Percentiles rank a stretch among this genome's conserved stretches.
Conservation (phyloP, 2,329 filamentous ascomycete species). For the Neobulgaria alba region DNA sequence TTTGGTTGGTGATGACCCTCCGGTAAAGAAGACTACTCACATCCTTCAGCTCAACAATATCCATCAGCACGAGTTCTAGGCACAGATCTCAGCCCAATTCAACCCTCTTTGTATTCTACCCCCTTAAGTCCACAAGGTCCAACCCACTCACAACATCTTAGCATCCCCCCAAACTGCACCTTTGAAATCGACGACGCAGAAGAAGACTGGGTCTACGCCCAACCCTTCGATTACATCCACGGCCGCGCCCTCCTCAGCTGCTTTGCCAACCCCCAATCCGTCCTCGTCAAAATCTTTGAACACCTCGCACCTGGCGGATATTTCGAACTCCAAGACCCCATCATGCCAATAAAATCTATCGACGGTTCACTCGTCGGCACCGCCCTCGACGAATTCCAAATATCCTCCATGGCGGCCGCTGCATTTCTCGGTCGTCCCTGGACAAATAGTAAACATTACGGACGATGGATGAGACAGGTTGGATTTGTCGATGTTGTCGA, state of each 20-base stretch:
- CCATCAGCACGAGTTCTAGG: slow-evolving; percentile 24
- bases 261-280: slow-evolving; percentile 8
- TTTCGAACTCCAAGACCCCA: slow-evolving; percentile 18
- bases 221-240: slow-evolving; percentile 10
- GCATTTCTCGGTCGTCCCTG: slow-evolving; percentile 1
- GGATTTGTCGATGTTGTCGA: slow-evolving; percentile 1
- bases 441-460: not conserved
- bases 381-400: not conserved
- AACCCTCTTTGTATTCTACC: slow-evolving; percentile 14
- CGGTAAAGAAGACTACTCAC: not conserved
- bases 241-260: slow-evolving; percentile 25
- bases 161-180: slow-evolving; percentile 31
- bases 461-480: not conserved
- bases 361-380: slow-evolving; percentile 25
- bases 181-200: slow-evolving; percentile 7
- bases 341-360: slow-evolving; percentile 30
- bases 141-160: slow-evolving; percentile 33
- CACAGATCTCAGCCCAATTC: slow-evolving; percentile 27
- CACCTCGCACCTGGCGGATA: slow-evolving; percentile 16
- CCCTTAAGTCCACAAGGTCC: not conserved
- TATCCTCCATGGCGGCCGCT: not conserved
- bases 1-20: slow-evolving; percentile 5
- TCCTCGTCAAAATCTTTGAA: slow-evolving; percentile 2
- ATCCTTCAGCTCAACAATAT: slow-evolving; percentile 14
- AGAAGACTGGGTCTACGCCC: slow-evolving; percentile 6